Percentiles rank a stretch among this genome's conserved stretches.
phyloP scores from a whole-genome alignment of 768 basidiomycete genomes.

The Rhizopogon vinicolor region DNA sequence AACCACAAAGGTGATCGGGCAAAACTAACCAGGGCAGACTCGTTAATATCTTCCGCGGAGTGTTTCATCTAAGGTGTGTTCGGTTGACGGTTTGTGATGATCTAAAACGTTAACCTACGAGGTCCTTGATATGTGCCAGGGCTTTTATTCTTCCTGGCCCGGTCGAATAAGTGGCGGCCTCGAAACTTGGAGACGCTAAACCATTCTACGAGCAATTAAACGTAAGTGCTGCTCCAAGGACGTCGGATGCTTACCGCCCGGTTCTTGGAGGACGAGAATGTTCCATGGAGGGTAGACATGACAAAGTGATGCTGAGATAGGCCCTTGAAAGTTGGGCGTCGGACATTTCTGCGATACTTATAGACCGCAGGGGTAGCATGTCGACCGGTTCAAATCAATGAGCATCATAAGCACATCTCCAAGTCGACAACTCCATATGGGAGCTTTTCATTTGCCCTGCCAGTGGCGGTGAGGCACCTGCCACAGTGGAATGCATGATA shows the following conservation, averaged over 20 bases:
- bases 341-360: neutral
- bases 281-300: slow-evolving; percentile 23
- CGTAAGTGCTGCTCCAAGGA: neutral
- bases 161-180: slow-evolving; percentile 3
- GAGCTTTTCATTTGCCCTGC: too few species aligned
- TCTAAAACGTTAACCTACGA: slow-evolving; percentile 10
- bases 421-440: too few species aligned
- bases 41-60: slow-evolving; percentile 23
- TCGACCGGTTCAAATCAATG: too few species aligned
- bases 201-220: neutral
- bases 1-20: neutral
- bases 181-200: slow-evolving; percentile 11
- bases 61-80: slow-evolving; percentile 20
- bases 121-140: slow-evolving; percentile 22
- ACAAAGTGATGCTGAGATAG: neutral
- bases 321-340: neutral
- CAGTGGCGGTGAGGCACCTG: too few species aligned
- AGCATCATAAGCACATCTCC: too few species aligned
- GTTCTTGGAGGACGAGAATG: slow-evolving; percentile 22
- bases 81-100: neutral
- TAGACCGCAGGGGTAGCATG: neutral
- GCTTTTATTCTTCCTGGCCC: slow-evolving; percentile 21
- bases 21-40: slow-evolving; percentile 21
- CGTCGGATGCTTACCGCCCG: slow-evolving; percentile 13
- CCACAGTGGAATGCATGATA: too few species aligned